Evolutionary conservation across 495 filamentous ascomycete species (phyloP).

Genomic region (Hypomontagnella monticulosa): DNA sequence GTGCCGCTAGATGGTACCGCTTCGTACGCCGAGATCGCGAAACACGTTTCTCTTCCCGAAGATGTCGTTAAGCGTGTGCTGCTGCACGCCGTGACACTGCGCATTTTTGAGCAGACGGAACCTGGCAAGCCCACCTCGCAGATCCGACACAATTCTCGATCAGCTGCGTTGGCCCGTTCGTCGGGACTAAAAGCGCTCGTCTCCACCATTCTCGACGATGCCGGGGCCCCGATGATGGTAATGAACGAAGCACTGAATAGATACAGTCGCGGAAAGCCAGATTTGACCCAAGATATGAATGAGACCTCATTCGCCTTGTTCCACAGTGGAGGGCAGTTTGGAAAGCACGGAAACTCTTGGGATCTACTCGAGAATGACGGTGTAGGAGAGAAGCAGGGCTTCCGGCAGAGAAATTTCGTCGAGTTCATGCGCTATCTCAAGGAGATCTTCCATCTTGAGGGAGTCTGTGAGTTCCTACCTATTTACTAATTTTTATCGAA

Average conservation of each 20-base stretch:
- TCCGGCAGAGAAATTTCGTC: slow-evolving; percentile 42
- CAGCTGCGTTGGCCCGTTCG: slow-evolving; percentile 40
- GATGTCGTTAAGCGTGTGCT: slow-evolving; percentile 52
- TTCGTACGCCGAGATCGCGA: slow-evolving; percentile 49
- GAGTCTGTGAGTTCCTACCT: slow-evolving; percentile 23
- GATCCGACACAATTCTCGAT: slow-evolving; percentile 46
- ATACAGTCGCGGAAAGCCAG: slow-evolving; percentile 39
- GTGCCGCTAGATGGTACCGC: slow-evolving; percentile 49
- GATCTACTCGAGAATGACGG: slow-evolving; percentile 48
- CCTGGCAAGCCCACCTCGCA: slow-evolving; percentile 31
- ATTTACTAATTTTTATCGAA: not conserved
- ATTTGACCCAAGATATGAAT: slow-evolving; percentile 38
- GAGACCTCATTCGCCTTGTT: slow-evolving; percentile 44
- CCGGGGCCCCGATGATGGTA: slow-evolving; percentile 73
- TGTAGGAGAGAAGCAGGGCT: slow-evolving; percentile 44
- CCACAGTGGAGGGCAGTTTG: slow-evolving; percentile 39
- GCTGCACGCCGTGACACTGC: slow-evolving; percentile 54
- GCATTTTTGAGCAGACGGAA: slow-evolving; percentile 56
- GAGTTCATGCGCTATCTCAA: slow-evolving; percentile 45
- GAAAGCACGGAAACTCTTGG: slow-evolving; percentile 43
- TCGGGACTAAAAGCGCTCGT: slow-evolving; percentile 65
- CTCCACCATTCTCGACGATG: slow-evolving; percentile 74
- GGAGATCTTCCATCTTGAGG: slow-evolving; percentile 45
- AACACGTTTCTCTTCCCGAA: slow-evolving; percentile 36
- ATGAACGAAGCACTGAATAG: slow-evolving; percentile 49